Evolutionary conservation across 2,329 filamentous ascomycete genomes (phyloP), one percentile per base, ranked within the genome.

Genomic region (Magnaporthiopsis incrustans): DNA sequence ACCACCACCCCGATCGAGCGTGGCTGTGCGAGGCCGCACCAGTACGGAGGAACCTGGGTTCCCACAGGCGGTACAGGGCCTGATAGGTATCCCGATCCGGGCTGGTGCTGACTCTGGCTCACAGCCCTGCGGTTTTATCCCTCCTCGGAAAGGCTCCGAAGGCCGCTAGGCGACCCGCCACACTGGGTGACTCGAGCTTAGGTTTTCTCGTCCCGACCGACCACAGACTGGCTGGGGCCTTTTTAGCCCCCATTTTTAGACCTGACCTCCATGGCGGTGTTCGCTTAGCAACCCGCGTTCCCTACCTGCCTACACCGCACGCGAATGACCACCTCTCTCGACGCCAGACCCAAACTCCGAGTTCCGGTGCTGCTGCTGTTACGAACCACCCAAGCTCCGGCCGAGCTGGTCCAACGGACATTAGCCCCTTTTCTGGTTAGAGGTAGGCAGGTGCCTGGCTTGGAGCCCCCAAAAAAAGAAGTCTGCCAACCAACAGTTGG

Each of bases 181-280:
- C 44, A 53, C 44, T 53, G 18, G 44, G 44, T 53, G 44, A 53
- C 44, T 53, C 44, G 22, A n/a, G 22, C 38, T 50, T 11, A 12
- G 12, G 5, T 30, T 30, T 50, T 50, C 38, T 44, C 22, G 44
- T 25, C 44, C 44, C 22, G 44, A 10, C 22, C 38, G 38, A 38
- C 35, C 12, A 38, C 32, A 33, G 32, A 33, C 32, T 33, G 10
- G 32, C 33, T 12, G 8, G 33, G 33, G 44, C n/a, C 8, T 53
- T 53, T 53, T 53, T 53, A 53, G 44, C 44, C 44, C 44, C 44
- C 44, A 53, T 53, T 53, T 53, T 53, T 53, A 53, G 44, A 53
- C n/a, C 44, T 53, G 44, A 25, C 44, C 44, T 30, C 30, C 30
- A 30, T 44, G 38, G 38, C 38, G 38, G 38, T 44, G 38, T 18